phyloP scores from a whole-genome alignment of 2,329 filamentous ascomycete genomes.

The Torrubiellomyces zombiae region DNA sequence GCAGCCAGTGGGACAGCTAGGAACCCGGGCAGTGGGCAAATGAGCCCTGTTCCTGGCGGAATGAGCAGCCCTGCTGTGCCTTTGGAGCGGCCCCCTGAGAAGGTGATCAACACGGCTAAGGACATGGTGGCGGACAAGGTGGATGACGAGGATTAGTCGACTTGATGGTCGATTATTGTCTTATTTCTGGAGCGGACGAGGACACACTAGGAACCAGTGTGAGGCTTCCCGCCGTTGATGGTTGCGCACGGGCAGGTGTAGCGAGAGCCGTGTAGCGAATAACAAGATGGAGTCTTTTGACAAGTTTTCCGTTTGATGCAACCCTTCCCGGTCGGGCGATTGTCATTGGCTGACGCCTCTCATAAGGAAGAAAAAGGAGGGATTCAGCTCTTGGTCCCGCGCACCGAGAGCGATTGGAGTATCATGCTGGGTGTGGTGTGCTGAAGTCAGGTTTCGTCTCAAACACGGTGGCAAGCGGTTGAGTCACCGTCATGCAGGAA shows the following conservation, averaged over 20 bases:
- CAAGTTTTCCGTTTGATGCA: no score
- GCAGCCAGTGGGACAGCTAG: slow-evolving; percentile 12
- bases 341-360: no score
- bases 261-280: neutral
- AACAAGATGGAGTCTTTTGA: neutral
- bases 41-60: slow-evolving; percentile 30
- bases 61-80: slow-evolving; percentile 29
- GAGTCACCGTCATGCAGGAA: neutral
- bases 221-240: neutral
- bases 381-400: no score
- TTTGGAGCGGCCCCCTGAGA: slow-evolving; percentile 26
- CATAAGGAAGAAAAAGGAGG: no score
- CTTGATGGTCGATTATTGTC: no score
- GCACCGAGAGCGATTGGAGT: no score
- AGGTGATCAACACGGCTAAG: slow-evolving; percentile 31
- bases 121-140: slow-evolving; percentile 36
- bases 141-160: slow-evolving; percentile 34
- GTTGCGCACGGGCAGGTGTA: neutral
- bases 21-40: slow-evolving; percentile 14
- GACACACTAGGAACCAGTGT: neutral
- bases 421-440: no score
- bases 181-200: slow-evolving; percentile 1
- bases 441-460: neutral
- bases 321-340: no score
- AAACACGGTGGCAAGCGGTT: neutral